Percentiles rank a stretch among this genome's conserved stretches.
Evolutionary conservation across 345 rosid genomes (phyloP).

Genomic region (thale cress (Arabidopsis thaliana)): DNA sequence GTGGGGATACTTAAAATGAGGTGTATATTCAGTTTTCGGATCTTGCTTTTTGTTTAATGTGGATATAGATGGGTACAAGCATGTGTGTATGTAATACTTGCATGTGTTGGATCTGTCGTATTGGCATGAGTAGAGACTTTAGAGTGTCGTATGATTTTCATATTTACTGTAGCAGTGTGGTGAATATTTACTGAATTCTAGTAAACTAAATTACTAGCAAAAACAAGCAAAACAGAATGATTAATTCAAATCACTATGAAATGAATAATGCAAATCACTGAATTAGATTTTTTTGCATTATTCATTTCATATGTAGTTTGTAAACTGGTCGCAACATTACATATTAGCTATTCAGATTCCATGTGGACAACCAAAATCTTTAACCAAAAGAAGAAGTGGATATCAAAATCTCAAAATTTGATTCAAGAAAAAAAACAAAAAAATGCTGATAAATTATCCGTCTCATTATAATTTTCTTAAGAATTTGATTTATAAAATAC

Average conservation of each 20-base stretch:
- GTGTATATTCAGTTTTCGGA: constrained; percentile 32
- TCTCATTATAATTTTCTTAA: not conserved
- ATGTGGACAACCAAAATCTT: constrained; percentile 19
- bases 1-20: constrained; percentile 34
- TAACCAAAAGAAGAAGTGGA: constrained; percentile 3
- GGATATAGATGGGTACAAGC: constrained; percentile 19
- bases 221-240: not conserved
- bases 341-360: constrained; percentile 9
- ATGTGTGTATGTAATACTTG: constrained; percentile 22
- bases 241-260: not conserved
- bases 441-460: not conserved
- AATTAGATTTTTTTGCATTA: not conserved
- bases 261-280: not conserved
- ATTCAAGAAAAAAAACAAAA: not conserved
- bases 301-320: not conserved
- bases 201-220: not conserved
- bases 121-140: constrained; percentile 1
- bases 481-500: not conserved
- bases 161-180: constrained; percentile 3
- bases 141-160: constrained; percentile 18
- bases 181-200: not conserved
- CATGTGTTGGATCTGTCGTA: constrained; percentile 39
- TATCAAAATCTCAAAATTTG: constrained; percentile 16
- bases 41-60: constrained; percentile 15
- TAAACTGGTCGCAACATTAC: constrained; percentile 2